A percentile compares a stretch with the other conserved stretches of the same genome.
Evolutionary conservation across 169 alveolate genomes (phyloP).

Genomic region (Cryptosporidium parvum): DNA sequence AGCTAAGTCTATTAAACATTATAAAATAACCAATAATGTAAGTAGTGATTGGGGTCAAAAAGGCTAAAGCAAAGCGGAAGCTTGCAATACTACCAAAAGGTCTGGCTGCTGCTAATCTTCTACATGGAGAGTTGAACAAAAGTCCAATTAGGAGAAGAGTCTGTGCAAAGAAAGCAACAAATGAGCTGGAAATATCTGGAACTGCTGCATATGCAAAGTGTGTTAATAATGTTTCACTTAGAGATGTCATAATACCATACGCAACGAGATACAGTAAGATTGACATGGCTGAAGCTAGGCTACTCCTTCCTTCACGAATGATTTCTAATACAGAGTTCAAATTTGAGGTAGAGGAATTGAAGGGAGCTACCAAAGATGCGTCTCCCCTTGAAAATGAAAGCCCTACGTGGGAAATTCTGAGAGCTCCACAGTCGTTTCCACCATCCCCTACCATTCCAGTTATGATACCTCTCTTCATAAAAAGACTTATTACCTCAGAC

Average conservation of each 20-base stretch:
- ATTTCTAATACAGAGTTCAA: constrained; percentile 87
- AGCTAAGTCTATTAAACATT: constrained; percentile 35
- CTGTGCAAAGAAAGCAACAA: constrained; percentile 54
- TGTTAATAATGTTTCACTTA: constrained; percentile 32
- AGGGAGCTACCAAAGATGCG: constrained; percentile 92
- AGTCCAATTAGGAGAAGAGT: constrained; percentile 43
- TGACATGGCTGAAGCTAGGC: constrained; percentile 65
- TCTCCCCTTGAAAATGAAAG: constrained; percentile 90
- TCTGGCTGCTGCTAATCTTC: constrained; percentile 67
- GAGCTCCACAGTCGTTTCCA: constrained; percentile 94
- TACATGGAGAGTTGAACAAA: constrained; percentile 39
- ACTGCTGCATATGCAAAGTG: constrained; percentile 65
- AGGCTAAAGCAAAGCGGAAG: constrained; percentile 17
- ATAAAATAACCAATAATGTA: constrained; percentile 34
- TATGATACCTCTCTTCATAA: constrained; percentile 85
- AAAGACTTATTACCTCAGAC: constrained; percentile 87
- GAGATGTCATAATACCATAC: constrained; percentile 30
- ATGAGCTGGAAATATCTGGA: constrained; percentile 50
- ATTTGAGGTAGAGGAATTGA: constrained; percentile 86
- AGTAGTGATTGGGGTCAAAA: constrained; percentile 9
- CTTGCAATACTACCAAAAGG: constrained; percentile 71
- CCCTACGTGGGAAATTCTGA: constrained; percentile 93
- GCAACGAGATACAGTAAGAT: constrained; percentile 12
- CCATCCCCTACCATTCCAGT: constrained; percentile 96
- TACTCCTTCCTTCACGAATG: constrained; percentile 78